These are phyloP conservation scores for Apiospora koreana DNA, from an alignment of 2,329 filamentous ascomycete genomes.

Conservation along the genomic window DNA sequence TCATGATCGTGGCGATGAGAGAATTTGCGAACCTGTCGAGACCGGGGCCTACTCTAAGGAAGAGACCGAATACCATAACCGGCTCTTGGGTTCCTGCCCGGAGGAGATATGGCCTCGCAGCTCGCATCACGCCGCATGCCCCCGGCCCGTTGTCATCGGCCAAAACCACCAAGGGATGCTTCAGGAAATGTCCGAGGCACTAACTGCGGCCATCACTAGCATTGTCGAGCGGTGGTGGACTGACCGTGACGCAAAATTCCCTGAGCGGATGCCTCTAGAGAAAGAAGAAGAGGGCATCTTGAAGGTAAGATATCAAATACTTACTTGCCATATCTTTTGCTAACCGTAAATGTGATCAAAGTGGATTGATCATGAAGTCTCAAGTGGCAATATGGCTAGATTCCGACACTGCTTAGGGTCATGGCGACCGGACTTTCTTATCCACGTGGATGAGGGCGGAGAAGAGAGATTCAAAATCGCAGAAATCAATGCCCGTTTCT, in stretches of 20 bases:
- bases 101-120: conserved; percentile 27
- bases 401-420: not conserved
- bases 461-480: conserved; percentile 34
- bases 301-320: not conserved
- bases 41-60: not conserved
- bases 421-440: conserved; percentile 35
- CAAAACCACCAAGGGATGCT: conserved; percentile 32
- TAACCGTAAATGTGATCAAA: not conserved
- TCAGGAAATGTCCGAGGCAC: conserved; percentile 29
- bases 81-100: not conserved
- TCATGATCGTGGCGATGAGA: not conserved
- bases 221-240: conserved; percentile 42
- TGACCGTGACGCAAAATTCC: conserved; percentile 31
- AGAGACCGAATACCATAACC: not conserved
- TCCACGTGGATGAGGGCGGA: conserved; percentile 28
- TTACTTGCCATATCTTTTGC: not conserved
- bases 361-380: conserved; percentile 6
- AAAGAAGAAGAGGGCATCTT: not conserved
- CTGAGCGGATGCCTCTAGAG: conserved; percentile 36
- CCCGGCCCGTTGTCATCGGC: conserved; percentile 36
- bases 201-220: conserved; percentile 34
- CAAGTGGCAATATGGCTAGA: not conserved
- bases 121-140: conserved; percentile 29
- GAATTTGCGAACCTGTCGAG: not conserved
- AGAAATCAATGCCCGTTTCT: conserved; percentile 44